Conservation (phyloP, 148 eudicot genomes). For the Camellia lanceoleosa region DNA sequence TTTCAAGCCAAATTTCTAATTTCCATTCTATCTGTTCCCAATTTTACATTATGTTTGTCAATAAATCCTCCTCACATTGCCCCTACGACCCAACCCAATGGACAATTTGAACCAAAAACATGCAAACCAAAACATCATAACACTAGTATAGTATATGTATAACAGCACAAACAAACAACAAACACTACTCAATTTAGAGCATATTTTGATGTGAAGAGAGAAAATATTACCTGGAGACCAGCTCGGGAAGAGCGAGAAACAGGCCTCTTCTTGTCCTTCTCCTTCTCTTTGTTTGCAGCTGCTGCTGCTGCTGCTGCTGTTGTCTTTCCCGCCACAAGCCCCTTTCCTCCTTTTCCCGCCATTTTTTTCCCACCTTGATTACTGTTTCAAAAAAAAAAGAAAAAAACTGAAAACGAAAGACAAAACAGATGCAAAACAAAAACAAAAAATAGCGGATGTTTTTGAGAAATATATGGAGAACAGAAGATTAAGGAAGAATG, state of each 20-base stretch:
- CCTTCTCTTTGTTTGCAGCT: conserved; percentile 23
- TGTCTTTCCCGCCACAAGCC: conserved; percentile 69
- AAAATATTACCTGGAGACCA: conserved; percentile 70
- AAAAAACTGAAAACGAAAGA: background rate
- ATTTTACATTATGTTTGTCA: too few relatives aligned
- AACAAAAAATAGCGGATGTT: background rate
- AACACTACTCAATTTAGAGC: background rate
- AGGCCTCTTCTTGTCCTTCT: conserved; percentile 76
- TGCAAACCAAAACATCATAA: too few relatives aligned
- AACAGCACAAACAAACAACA: background rate
- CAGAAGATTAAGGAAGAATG: background rate
- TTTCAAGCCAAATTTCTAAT: too few relatives aligned
- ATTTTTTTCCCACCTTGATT: conserved; percentile 22
- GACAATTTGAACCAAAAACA: too few relatives aligned
- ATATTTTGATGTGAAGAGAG: background rate
- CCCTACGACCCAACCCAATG: too few relatives aligned
- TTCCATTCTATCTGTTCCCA: too few relatives aligned
- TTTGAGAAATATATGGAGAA: too few relatives aligned
- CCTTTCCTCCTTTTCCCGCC: conserved; percentile 90
- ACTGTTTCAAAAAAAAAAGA: background rate
- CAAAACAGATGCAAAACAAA: background rate
- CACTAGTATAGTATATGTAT: too few relatives aligned
- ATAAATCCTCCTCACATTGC: too few relatives aligned
- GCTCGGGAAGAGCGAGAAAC: conserved; percentile 77
- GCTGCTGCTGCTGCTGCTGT: conserved; percentile 53